Conservation (phyloP, 192 early-diverging fungal genomes). For the Piromyces finnis region DNA sequence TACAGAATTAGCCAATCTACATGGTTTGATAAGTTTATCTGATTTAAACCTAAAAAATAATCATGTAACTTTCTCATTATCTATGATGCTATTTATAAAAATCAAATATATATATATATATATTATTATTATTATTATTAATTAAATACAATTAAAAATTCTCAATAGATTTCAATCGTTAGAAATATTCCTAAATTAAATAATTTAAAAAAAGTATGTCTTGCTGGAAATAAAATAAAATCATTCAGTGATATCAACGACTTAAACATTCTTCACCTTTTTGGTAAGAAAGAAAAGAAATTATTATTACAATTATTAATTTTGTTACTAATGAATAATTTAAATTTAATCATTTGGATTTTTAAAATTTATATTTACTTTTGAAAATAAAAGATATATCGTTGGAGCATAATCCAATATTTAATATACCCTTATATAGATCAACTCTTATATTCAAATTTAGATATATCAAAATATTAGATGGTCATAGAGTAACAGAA, state of each 20-base stretch:
- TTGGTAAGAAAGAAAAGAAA: neutral
- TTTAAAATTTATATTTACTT: too few species aligned
- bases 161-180: conserved; percentile 9
- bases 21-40: conserved; percentile 3
- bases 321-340: too few species aligned
- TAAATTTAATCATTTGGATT: too few species aligned
- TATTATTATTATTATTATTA: too few species aligned
- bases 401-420: conserved; percentile 4
- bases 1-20: conserved; percentile 4
- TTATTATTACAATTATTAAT: too few species aligned
- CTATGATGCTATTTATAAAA: neutral
- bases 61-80: conserved; percentile 7
- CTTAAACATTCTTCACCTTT: neutral
- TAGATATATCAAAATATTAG: conserved; percentile 15
- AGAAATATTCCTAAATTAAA: conserved; percentile 2
- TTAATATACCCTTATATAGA: conserved; percentile 9
- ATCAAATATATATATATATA: conserved; percentile 4
- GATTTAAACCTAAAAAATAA: conserved; percentile 29
- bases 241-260: neutral
- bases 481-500: conserved; percentile 20
- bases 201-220: conserved; percentile 8
- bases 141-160: too few species aligned
- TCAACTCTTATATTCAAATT: conserved; percentile 15
- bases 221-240: conserved; percentile 11
- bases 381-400: neutral